Conservation (phyloP, 2,329 filamentous ascomycete species). For the Cytospora chrysosperma region DNA sequence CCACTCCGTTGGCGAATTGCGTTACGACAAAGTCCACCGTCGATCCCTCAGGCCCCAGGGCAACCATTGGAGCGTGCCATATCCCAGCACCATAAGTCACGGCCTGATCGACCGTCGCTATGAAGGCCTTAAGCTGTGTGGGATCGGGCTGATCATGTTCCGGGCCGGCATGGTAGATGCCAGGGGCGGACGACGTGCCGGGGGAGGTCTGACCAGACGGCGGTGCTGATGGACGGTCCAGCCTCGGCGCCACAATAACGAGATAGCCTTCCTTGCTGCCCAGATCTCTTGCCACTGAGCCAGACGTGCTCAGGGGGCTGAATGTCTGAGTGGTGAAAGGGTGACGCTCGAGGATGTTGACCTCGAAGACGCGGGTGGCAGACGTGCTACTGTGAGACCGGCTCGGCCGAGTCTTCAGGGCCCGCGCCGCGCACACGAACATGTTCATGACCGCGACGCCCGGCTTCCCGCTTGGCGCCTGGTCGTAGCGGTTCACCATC, state of each 20-base stretch:
- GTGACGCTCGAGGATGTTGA: slow-evolving; percentile 82
- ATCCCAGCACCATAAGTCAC: slow-evolving; percentile 91
- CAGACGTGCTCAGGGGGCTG: slow-evolving; percentile 62
- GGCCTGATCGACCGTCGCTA: slow-evolving; percentile 74
- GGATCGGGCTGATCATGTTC: slow-evolving; percentile 61
- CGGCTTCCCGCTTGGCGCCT: slow-evolving; percentile 57
- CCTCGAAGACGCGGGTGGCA: slow-evolving; percentile 51
- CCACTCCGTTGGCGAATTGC: slow-evolving; percentile 84
- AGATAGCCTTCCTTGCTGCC: slow-evolving; percentile 57
- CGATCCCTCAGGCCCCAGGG: slow-evolving; percentile 58
- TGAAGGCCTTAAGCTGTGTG: slow-evolving; percentile 67
- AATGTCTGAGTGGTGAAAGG: slow-evolving; percentile 96
- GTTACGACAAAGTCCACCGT: slow-evolving; percentile 84
- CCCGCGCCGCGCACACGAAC: slow-evolving; percentile 78
- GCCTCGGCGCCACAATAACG: slow-evolving; percentile 82
- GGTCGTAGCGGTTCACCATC: slow-evolving; percentile 68
- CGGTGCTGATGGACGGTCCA: slow-evolving; percentile 33
- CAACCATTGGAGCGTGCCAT: slow-evolving; percentile 96
- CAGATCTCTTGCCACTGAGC: slow-evolving; percentile 30
- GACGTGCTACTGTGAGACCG: slow-evolving; percentile 7
- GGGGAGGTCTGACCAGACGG: neutral
- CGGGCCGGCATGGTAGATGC: neutral
- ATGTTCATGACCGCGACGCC: slow-evolving; percentile 74
- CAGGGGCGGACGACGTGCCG: neutral
- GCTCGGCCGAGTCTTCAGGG: slow-evolving; percentile 36